Conservation (phyloP, 768 basidiomycete genomes). For the Leccinum longicurvipes region DNA sequence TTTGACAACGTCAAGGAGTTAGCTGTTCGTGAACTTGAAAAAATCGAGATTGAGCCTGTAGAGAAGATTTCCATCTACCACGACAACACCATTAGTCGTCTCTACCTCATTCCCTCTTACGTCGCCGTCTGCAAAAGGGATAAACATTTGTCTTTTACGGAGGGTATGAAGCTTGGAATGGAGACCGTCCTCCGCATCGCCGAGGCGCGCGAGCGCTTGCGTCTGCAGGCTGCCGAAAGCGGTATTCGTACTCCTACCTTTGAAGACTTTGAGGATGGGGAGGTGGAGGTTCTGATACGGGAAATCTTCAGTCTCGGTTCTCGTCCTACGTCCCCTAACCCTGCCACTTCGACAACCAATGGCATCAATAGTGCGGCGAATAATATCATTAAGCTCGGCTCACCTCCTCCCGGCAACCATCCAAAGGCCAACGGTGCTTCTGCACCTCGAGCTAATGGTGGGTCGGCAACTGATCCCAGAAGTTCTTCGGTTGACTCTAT, state of each 20-base stretch:
- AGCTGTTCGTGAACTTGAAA: conserved; percentile 38
- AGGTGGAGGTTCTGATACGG: conserved; percentile 26
- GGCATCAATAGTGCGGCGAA: conserved; percentile 12
- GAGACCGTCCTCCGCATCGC: conserved; percentile 37
- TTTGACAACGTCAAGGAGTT: conserved; percentile 40
- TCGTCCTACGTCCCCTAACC: conserved; percentile 25
- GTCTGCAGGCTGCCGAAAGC: conserved; percentile 30
- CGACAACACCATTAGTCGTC: conserved; percentile 30
- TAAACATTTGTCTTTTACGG: conserved; percentile 35
- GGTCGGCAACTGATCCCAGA: conserved; percentile 27
- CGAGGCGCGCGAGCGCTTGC: conserved; percentile 39
- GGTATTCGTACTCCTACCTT: conserved; percentile 32
- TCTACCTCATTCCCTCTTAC: conserved; percentile 37
- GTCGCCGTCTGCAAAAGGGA: conserved; percentile 35
- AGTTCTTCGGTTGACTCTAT: conserved; percentile 24
- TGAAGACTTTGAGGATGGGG: conserved; percentile 29
- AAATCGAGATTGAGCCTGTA: conserved; percentile 33
- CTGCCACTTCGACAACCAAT: conserved; percentile 4
- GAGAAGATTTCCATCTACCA: conserved; percentile 40
- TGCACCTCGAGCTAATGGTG: conserved; percentile 29
- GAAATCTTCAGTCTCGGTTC: conserved; percentile 28
- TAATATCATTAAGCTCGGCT: conserved; percentile 17
- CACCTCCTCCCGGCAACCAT: conserved; percentile 16
- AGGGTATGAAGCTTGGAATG: conserved; percentile 42
- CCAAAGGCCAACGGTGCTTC: conserved; percentile 20